Evolutionary conservation across 805 yeast species (phyloP).

Genomic region (Nakazawaea sp.): DNA sequence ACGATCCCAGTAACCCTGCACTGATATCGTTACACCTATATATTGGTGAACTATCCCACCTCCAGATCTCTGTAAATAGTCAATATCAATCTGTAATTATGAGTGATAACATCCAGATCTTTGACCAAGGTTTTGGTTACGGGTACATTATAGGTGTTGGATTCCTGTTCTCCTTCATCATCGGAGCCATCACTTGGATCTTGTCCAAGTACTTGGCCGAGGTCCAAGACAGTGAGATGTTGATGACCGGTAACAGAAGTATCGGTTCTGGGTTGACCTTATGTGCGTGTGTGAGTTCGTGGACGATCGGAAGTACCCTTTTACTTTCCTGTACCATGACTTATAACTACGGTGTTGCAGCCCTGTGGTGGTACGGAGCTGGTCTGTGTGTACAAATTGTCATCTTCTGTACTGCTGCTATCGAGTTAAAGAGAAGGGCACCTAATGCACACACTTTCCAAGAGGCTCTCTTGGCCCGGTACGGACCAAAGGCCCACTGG

Average conservation of each 20-base stretch:
- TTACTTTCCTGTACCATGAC: slow-evolving; percentile 23
- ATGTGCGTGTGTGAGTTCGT: slow-evolving; percentile 27
- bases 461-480: slow-evolving; percentile 25
- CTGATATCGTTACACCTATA: too few species aligned
- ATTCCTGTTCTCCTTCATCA: slow-evolving; percentile 33
- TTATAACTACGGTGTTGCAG: slow-evolving; percentile 26
- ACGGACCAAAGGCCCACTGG: slow-evolving; percentile 23
- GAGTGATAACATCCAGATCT: slow-evolving; percentile 8
- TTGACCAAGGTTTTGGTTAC: slow-evolving; percentile 24
- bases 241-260: slow-evolving; percentile 29
- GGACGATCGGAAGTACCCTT: slow-evolving; percentile 29
- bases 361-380: slow-evolving; percentile 27
- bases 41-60: too few species aligned
- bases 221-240: slow-evolving; percentile 35
- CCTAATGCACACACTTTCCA: slow-evolving; percentile 29
- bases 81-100: background rate
- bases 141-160: slow-evolving; percentile 39
- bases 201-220: slow-evolving; percentile 30
- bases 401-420: slow-evolving; percentile 24
- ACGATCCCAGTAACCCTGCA: too few species aligned
- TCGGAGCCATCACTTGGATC: slow-evolving; percentile 27
- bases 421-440: slow-evolving; percentile 26
- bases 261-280: slow-evolving; percentile 29
- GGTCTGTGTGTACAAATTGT: slow-evolving; percentile 29
- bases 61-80: background rate